Evolutionary conservation across 164 flowering plant species (phyloP).

Genomic region (Nymphaea colorata): DNA sequence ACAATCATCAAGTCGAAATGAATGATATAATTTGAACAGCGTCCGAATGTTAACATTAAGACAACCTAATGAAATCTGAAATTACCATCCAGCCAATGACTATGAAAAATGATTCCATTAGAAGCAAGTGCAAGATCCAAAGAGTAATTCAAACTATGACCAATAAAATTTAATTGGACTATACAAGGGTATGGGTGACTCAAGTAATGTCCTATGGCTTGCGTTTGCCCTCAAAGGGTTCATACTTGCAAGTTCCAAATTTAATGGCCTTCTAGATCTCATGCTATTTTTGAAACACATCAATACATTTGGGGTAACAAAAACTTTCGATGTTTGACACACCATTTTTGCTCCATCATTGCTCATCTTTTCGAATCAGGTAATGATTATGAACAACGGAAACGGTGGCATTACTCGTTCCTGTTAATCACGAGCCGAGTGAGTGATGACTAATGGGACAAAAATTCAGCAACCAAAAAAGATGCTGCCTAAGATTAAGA

Average conservation of each 20-base stretch:
- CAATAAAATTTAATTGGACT: no score
- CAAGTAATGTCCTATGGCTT: no score
- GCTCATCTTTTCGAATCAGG: slow-evolving; percentile 93
- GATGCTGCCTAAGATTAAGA: not conserved
- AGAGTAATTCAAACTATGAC: no score
- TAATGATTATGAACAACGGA: slow-evolving; percentile 87
- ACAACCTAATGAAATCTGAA: no score
- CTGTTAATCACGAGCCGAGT: slow-evolving; percentile 18
- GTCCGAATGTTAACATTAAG: no score
- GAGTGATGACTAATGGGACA: slow-evolving; percentile 9
- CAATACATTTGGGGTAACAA: slow-evolving; percentile 95
- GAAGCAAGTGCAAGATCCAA: no score
- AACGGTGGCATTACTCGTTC: slow-evolving; percentile 96
- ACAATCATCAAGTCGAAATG: no score
- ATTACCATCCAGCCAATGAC: no score
- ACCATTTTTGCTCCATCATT: slow-evolving; percentile 95
- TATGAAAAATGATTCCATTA: no score
- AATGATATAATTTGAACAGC: no score
- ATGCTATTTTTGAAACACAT: slow-evolving; percentile 78
- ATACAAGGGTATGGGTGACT: no score
- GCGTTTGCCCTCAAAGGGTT: not conserved
- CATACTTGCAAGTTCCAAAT: slow-evolving; percentile 75
- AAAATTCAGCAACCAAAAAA: not conserved
- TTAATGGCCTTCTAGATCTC: slow-evolving; percentile 97
- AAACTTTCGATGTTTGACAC: slow-evolving; percentile 98